Evolutionary conservation across 352 stramenopile genomes (phyloP).

Genomic region (Pythium phragmitis): DNA sequence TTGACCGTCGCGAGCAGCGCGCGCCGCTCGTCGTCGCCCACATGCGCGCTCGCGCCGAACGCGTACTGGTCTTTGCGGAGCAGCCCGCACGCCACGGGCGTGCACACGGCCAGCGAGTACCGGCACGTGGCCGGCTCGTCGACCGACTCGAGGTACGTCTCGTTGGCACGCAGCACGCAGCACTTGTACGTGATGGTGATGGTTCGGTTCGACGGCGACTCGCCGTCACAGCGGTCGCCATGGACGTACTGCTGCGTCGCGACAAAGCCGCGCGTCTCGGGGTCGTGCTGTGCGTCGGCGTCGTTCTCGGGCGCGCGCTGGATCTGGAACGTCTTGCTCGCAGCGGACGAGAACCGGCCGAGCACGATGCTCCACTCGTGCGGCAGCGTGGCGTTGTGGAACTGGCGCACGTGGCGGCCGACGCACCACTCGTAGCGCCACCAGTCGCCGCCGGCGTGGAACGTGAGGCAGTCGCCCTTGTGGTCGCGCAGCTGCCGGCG

Average conservation of each 20-base stretch:
- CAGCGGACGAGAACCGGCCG: constrained; percentile 35
- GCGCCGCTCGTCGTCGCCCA: constrained; percentile 56
- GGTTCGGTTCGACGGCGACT: constrained; percentile 6
- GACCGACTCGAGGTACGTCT: constrained; percentile 78
- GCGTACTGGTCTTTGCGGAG: constrained; percentile 75
- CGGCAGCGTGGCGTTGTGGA: constrained; percentile 31
- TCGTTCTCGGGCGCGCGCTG: constrained; percentile 32
- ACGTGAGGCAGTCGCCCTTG: constrained; percentile 46
- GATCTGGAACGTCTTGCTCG: constrained; percentile 43
- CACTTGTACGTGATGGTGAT: constrained; percentile 62
- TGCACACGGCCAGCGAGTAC: constrained; percentile 73
- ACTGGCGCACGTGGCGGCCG: constrained; percentile 67
- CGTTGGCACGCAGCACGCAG: constrained; percentile 73
- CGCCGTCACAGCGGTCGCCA: constrained; percentile 29
- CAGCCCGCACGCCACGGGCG: constrained; percentile 66
- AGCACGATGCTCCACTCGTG: constrained; percentile 38
- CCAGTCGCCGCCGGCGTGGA: constrained; percentile 61
- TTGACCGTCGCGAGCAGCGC: constrained; percentile 64
- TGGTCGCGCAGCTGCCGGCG: constrained; percentile 45
- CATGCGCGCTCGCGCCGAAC: constrained; percentile 40
- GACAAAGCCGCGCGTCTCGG: constrained; percentile 57
- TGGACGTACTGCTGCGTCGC: constrained; percentile 49
- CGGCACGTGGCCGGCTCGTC: constrained; percentile 49
- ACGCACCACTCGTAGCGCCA: constrained; percentile 89
- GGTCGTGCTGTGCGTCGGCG: constrained; percentile 37